These are phyloP conservation scores for Calonectria naviculata DNA, from an alignment of 2,329 filamentous ascomycete genomes.

Conservation along the genomic window DNA sequence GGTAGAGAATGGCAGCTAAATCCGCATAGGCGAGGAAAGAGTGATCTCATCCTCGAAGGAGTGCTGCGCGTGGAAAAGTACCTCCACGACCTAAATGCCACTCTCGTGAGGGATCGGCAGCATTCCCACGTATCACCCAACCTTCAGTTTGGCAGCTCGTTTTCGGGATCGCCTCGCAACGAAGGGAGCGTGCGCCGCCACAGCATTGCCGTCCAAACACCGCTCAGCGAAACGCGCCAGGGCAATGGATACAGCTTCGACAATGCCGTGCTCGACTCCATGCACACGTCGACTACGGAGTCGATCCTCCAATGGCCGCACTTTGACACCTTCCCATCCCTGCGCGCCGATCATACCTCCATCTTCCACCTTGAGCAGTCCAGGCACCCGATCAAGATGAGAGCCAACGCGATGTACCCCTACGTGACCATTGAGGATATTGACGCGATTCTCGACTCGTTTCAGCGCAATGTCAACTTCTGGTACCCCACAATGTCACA, in stretches of 20 bases:
- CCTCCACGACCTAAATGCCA: slow-evolving; percentile 56
- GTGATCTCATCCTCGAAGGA: slow-evolving; percentile 62
- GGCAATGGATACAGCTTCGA: slow-evolving; percentile 46
- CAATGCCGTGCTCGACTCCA: slow-evolving; percentile 60
- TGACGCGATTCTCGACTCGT: slow-evolving; percentile 53
- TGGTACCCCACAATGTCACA: slow-evolving; percentile 64
- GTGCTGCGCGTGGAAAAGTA: slow-evolving; percentile 59
- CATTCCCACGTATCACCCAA: slow-evolving; percentile 31
- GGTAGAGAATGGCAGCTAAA: neutral
- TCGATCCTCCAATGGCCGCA: slow-evolving; percentile 63
- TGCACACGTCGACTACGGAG: slow-evolving; percentile 63
- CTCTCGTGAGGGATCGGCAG: slow-evolving; percentile 46
- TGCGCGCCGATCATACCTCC: slow-evolving; percentile 55
- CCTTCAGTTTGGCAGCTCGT: slow-evolving; percentile 32
- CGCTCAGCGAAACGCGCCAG: slow-evolving; percentile 30
- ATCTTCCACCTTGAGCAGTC: slow-evolving; percentile 61
- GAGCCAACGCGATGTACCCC: slow-evolving; percentile 51
- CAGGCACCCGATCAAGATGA: slow-evolving; percentile 48
- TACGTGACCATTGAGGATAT: slow-evolving; percentile 56
- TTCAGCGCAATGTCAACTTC: slow-evolving; percentile 61
- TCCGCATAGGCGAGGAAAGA: slow-evolving; percentile 56
- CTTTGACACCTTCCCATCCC: slow-evolving; percentile 56
- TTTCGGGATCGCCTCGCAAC: slow-evolving; percentile 36
- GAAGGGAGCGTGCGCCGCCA: slow-evolving; percentile 28
- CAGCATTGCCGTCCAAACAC: slow-evolving; percentile 39